Conservation (phyloP, 192 early-diverging fungal species). For the Spizellomyces punctatus region DNA sequence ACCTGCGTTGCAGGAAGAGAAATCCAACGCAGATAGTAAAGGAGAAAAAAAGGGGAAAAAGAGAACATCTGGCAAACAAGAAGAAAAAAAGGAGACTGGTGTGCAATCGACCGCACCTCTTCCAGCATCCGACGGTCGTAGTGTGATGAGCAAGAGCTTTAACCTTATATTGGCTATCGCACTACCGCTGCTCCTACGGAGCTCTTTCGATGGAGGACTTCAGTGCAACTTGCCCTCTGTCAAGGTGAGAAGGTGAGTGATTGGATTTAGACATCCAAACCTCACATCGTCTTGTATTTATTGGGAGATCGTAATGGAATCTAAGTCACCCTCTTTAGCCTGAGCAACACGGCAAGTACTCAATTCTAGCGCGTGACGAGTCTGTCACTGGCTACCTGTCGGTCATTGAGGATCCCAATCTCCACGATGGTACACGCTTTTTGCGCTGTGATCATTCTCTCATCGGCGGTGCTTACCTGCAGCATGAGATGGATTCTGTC, state of each 20-base stretch:
- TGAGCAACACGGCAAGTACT: not conserved
- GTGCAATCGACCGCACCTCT: too few relatives aligned
- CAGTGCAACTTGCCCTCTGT: not conserved
- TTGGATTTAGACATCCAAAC: not conserved
- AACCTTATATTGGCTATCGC: too few relatives aligned
- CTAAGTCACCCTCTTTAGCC: too few relatives aligned
- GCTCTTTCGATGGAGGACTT: not conserved
- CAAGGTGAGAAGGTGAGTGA: not conserved
- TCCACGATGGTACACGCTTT: slow-evolving; percentile 62
- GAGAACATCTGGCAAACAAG: too few relatives aligned
- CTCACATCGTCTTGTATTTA: not conserved
- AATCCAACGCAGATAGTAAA: too few relatives aligned
- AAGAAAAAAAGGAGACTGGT: too few relatives aligned
- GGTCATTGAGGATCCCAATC: slow-evolving; percentile 57
- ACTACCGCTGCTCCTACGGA: not conserved
- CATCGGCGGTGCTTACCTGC: slow-evolving; percentile 78
- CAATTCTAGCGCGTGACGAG: slow-evolving; percentile 39
- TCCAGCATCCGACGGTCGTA: too few relatives aligned
- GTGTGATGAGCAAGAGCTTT: too few relatives aligned
- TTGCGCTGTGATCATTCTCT: slow-evolving; percentile 88
- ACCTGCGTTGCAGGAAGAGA: too few relatives aligned
- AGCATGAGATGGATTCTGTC: slow-evolving; percentile 64
- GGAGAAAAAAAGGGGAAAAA: too few relatives aligned
- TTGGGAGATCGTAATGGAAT: not conserved
- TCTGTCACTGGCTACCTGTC: slow-evolving; percentile 82